Evolutionary conservation across 2,329 filamentous ascomycete species (phyloP).

Genomic region (Phoma sp.): DNA sequence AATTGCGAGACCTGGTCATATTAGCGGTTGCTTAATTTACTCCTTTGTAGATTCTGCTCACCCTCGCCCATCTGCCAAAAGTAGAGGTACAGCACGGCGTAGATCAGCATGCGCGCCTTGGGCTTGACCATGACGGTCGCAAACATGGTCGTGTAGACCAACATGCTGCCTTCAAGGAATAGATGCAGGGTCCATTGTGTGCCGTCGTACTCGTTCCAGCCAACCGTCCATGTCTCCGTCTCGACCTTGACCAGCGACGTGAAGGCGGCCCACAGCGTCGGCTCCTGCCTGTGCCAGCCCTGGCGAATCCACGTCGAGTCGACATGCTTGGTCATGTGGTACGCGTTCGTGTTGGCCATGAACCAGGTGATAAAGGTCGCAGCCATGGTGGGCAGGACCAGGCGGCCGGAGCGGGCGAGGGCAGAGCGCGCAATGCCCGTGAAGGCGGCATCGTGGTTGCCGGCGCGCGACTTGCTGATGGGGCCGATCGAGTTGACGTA

Average conservation of each 20-base stretch:
- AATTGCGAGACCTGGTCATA: conserved; percentile 35
- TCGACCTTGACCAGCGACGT: conserved; percentile 40
- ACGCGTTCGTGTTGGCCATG: conserved; percentile 63
- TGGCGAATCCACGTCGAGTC: conserved; percentile 66
- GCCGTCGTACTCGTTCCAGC: conserved; percentile 51
- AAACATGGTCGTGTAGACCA: conserved; percentile 52
- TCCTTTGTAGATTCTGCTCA: conserved; percentile 16
- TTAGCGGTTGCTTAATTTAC: conserved; percentile 23
- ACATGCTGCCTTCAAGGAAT: conserved; percentile 51
- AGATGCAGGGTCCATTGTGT: conserved; percentile 54
- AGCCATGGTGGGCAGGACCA: conserved; percentile 64
- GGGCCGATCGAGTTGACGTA: conserved; percentile 70
- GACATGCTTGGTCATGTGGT: conserved; percentile 61
- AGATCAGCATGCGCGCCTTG: conserved; percentile 45
- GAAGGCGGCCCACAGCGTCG: conserved; percentile 41
- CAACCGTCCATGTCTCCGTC: conserved; percentile 48
- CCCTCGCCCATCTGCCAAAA: conserved; percentile 48
- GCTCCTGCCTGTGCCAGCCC: conserved; percentile 47
- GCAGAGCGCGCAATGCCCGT: conserved; percentile 62
- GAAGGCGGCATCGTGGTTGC: conserved; percentile 61
- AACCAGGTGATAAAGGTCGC: conserved; percentile 64
- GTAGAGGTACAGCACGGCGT: conserved; percentile 48
- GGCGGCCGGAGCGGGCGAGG: conserved; percentile 63
- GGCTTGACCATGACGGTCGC: conserved; percentile 49
- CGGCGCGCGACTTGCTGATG: conserved; percentile 61